Base-by-base conservation (phyloP, 164 flowering plant genomes). In the Annona cherimola region DNA sequence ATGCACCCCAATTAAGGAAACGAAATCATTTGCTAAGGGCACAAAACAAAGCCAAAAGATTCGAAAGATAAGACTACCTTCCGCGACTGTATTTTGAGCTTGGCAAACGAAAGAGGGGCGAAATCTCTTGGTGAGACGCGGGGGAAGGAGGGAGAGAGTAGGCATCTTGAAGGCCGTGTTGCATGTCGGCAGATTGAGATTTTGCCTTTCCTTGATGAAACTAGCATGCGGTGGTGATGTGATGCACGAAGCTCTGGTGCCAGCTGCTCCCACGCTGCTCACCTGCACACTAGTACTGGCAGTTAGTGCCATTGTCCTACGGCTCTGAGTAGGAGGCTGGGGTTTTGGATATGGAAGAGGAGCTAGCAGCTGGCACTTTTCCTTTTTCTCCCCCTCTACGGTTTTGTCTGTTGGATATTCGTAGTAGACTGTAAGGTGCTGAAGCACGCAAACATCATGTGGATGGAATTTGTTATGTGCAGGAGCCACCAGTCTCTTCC, bases 61-160 rank as follows among this genome's bases (percentile, higher is more conserved):
- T 26, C 35, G 14, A 45, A 8, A 57, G 3, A 11, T 42, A 16
- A 2, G 43, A 63, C 11, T 26, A 86, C 89, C 89, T 82, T 77
- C 79, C 73, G 84, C 71, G 11, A 81, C 70, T 44, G 87, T 81
- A 67, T 82, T 84, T 18, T 78, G 77, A 63, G 91, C 90, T 69
- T 87, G 80, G 86, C 91, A 89, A 11, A 86, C 79, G 45, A 84
- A 14, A 63, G 67, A 67, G 40, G 79, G 67, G 39, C 78, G 71
- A 41, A 73, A 79, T 76, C 42, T 3, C 55, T 66, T 73, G 60
- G 60, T 0, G 61, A 67, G 35, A 45, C 18, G 74, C 65, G 41
- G 79, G 55, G 60, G 73, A 72, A n/a, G 64, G n/a, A 71, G 44
- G 19, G 67, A 40, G 57, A 18, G 42, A 19, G 74, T 40, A 6